A percentile compares a stretch with the other conserved stretches of the same genome.
These are phyloP conservation scores for Naumovozyma baii DNA, from an alignment of 805 yeast species.

Conservation along the genomic window DNA sequence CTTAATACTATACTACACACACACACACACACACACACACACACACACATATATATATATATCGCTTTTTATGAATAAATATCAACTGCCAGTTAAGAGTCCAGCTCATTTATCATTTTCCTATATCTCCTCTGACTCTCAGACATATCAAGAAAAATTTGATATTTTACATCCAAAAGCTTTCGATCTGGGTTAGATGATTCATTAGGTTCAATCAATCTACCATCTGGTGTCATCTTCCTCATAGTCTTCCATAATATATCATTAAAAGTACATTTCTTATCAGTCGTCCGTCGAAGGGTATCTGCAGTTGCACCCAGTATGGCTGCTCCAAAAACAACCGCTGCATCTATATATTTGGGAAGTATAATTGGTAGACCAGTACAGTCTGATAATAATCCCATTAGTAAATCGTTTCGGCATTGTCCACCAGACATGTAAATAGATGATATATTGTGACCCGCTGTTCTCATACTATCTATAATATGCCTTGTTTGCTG, in stretches of 20 bases:
- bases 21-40: background rate
- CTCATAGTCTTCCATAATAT: constrained; percentile 83
- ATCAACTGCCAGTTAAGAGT: constrained; percentile 3
- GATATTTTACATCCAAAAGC: constrained; percentile 69
- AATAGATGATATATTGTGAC: constrained; percentile 66
- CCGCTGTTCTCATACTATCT: constrained; percentile 69
- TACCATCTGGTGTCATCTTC: constrained; percentile 73
- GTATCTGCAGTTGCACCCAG: constrained; percentile 77
- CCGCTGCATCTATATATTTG: constrained; percentile 91
- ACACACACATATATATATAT: background rate
- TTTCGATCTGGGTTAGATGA: constrained; percentile 51
- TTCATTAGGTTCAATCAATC: constrained; percentile 59
- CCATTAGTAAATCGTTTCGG: constrained; percentile 79
- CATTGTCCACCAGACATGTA: constrained; percentile 97
- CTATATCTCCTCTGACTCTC: constrained; percentile 72
- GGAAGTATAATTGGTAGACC: constrained; percentile 89
- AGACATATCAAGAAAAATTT: constrained; percentile 81
- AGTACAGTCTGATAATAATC: constrained; percentile 85
- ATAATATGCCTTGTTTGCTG: constrained; percentile 95
- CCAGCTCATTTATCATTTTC: constrained; percentile 47
- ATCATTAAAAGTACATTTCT: constrained; percentile 31
- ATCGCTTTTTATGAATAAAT: background rate
- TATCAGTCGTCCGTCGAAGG: constrained; percentile 5
- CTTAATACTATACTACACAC: too few species aligned
- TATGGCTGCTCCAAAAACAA: constrained; percentile 90